Conservation (phyloP, 2,329 filamentous ascomycete species). For the Ceratocystis cacaofunesta region DNA sequence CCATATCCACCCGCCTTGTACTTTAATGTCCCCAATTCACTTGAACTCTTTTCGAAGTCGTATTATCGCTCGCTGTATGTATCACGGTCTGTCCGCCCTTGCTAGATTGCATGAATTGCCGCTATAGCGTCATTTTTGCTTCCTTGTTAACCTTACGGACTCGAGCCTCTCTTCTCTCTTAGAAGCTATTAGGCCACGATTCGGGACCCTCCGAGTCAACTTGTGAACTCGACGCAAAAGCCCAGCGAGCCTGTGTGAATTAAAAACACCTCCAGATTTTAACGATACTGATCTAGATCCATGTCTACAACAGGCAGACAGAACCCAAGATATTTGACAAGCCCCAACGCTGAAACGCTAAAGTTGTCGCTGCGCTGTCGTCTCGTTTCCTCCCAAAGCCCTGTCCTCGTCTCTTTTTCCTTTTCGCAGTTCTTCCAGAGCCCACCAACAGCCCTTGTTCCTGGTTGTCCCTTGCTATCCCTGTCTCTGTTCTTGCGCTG, state of each 20-base stretch:
- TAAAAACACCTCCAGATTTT: too few species aligned
- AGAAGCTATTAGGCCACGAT: too few species aligned
- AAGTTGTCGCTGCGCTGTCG: neutral
- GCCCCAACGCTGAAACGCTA: neutral
- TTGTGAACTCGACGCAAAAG: too few species aligned
- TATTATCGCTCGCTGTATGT: too few species aligned
- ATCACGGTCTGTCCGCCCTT: neutral
- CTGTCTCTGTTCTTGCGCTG: neutral
- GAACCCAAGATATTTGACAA: neutral
- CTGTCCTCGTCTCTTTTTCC: neutral
- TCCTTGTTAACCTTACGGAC: neutral
- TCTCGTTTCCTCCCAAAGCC: neutral
- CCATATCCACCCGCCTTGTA: neutral
- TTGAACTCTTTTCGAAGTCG: too few species aligned
- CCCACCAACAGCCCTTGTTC: neutral
- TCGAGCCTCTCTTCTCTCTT: too few species aligned
- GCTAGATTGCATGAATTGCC: neutral
- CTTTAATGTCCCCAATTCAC: neutral
- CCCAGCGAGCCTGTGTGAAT: too few species aligned
- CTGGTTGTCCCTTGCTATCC: neutral
- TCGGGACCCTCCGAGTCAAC: too few species aligned
- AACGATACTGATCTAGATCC: too few species aligned
- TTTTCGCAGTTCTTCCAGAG: neutral
- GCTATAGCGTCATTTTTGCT: neutral
- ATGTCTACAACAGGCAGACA: neutral